phyloP scores from a whole-genome alignment of 495 filamentous ascomycete species.

The Baudoinia panamericana region DNA sequence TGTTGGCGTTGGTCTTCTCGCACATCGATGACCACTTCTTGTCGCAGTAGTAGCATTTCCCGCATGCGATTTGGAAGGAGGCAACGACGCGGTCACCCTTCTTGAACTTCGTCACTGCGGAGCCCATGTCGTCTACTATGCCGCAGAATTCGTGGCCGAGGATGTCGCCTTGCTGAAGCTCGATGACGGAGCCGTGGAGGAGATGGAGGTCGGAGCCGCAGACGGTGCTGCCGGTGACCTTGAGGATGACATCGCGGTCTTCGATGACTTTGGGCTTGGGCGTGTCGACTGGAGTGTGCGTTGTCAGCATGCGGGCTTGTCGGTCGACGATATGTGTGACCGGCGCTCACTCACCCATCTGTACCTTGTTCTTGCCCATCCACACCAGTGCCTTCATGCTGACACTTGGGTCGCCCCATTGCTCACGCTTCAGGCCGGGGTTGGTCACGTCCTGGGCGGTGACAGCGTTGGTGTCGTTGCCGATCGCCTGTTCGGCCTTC shows the following conservation, averaged over 20 bases:
- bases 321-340: not conserved
- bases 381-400: slow-evolving; percentile 63
- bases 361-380: slow-evolving; percentile 56
- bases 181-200: slow-evolving; percentile 54
- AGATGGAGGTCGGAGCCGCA: slow-evolving; percentile 82
- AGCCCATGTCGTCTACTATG: slow-evolving; percentile 58
- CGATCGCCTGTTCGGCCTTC: slow-evolving; percentile 48
- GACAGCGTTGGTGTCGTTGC: slow-evolving; percentile 46
- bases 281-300: slow-evolving; percentile 38
- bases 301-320: not conserved
- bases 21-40: slow-evolving; percentile 64
- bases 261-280: slow-evolving; percentile 60
- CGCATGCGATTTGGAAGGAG: slow-evolving; percentile 76
- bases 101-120: slow-evolving; percentile 43
- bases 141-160: slow-evolving; percentile 86
- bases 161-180: slow-evolving; percentile 73
- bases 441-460: slow-evolving; percentile 45
- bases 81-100: slow-evolving; percentile 70
- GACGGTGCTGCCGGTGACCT: slow-evolving; percentile 72
- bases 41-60: slow-evolving; percentile 62
- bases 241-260: slow-evolving; percentile 65
- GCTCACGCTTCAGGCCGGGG: slow-evolving; percentile 28
- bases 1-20: slow-evolving; percentile 64
- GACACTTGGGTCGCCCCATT: slow-evolving; percentile 35
- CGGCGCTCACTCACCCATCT: slow-evolving; percentile 38